Evolutionary conservation across 306 rosid genomes (phyloP).

Genomic region (Vicia villosa): DNA sequence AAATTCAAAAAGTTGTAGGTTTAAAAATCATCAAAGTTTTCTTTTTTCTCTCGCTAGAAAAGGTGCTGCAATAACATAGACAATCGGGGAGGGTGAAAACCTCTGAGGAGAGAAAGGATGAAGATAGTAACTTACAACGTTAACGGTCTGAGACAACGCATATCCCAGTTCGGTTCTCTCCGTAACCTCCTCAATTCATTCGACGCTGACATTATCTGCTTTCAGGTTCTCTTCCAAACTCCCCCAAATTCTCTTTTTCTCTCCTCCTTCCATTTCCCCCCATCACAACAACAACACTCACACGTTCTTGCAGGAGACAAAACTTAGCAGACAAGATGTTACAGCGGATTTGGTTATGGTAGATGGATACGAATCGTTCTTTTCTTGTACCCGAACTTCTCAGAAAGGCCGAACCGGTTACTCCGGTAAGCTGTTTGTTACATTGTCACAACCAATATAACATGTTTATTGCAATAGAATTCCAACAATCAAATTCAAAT

Average conservation of each 20-base stretch:
- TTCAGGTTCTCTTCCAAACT: slow-evolving; percentile 53
- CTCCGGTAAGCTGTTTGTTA: slow-evolving; percentile 60
- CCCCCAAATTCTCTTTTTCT: not conserved
- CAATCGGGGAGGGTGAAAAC: not conserved
- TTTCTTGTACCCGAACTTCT: slow-evolving; percentile 78
- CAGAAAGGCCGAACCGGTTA: slow-evolving; percentile 78
- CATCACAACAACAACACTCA: not conserved
- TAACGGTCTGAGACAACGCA: slow-evolving; percentile 80
- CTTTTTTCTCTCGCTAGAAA: too few species aligned
- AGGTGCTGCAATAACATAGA: too few species aligned
- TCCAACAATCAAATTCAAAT: too few species aligned
- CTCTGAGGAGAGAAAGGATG: slow-evolving; percentile 38
- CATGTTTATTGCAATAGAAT: too few species aligned
- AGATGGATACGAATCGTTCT: slow-evolving; percentile 83
- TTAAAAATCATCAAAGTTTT: too few species aligned
- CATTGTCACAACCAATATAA: not conserved
- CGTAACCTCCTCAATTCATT: slow-evolving; percentile 76
- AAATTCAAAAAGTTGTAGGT: too few species aligned
- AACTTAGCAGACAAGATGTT: slow-evolving; percentile 71
- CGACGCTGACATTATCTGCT: slow-evolving; percentile 82
- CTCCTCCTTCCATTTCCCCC: not conserved
- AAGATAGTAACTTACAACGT: slow-evolving; percentile 93
- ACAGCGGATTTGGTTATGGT: slow-evolving; percentile 78
- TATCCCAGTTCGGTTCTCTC: slow-evolving; percentile 87
- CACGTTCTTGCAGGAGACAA: slow-evolving; percentile 59